Base-by-base conservation (phyloP, 805 yeast species). In the Ogataea philodendri region DNA sequence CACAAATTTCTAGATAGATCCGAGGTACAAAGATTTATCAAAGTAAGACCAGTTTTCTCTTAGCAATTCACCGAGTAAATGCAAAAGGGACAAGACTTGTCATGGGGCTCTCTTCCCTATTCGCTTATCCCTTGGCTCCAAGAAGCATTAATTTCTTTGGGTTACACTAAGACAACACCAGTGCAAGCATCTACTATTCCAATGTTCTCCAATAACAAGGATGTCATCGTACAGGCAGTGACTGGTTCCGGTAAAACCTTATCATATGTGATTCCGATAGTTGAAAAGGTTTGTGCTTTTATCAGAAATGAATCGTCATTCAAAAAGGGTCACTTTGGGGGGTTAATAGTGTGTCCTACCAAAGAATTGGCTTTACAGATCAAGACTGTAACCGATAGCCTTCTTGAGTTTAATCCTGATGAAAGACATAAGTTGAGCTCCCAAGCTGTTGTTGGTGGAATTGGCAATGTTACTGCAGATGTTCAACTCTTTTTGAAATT, bases 201-300 rank as follows among this genome's bases (percentile, higher is more conserved):
- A 0, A 64, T 89, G 41, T 74, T 93, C 46, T 62, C 81, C 15
- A 78, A 78, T 13, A 84, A 88, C 54, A 90, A 90, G 53, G 98
- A 93, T 62, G 96, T 93, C 3, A 93, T 93, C 7, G 97, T 88
- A 1, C 97, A 93, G 57, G 95, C 97, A 0, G 96, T 87, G 1
- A 93, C 98, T 0, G 98, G 98, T 0, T 88, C 97, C 0, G 98
- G 98, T n/a, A 93, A 93, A 57, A 93, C 98, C 0, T 59, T 89
- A n/a, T 83, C 97, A 3, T 93, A 84, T 64, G 76, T 80, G 4
- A 70, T 93, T 2, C 98, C 98, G 0, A 72, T 84, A 1, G 52
- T 88, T 4, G 90, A 88, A 49, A 81, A 78, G 47, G 60, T 88
- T 6, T 48, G 55, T n/a, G 59, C 45, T 20, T 47, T 49, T 22